phyloP scores from a whole-genome alignment of 2,329 filamentous ascomycete species.

The Neoarthrinium moseri region DNA sequence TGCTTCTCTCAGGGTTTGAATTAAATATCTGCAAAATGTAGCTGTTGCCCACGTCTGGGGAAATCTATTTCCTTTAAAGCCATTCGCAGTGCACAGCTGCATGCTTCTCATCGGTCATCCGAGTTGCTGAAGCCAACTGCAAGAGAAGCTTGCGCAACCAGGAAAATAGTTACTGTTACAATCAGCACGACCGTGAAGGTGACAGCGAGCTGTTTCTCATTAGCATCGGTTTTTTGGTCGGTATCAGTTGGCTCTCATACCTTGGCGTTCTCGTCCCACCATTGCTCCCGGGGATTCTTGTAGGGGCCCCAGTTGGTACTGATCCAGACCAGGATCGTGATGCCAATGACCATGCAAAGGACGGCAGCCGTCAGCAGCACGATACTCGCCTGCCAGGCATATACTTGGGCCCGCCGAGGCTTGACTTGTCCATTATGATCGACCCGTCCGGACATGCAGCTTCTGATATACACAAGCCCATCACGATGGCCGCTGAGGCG shows the following conservation, averaged over 20 bases:
- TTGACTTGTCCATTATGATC: conserved; percentile 5
- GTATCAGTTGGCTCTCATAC: background rate
- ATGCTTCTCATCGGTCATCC: background rate
- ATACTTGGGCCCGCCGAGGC: conserved; percentile 16
- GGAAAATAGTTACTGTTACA: background rate
- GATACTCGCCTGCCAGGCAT: conserved; percentile 21
- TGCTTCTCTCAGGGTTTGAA: no score
- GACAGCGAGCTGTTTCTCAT: conserved; percentile 1
- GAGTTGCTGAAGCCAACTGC: background rate
- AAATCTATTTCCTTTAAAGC: no score
- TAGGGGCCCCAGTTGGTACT: conserved; percentile 14
- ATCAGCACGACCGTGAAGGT: conserved; percentile 4
- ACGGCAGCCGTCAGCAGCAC: conserved; percentile 17
- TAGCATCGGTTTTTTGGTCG: background rate
- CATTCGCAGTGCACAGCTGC: no score
- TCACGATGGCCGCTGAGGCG: conserved; percentile 38
- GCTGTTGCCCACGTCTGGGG: no score
- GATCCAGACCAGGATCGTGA: conserved; percentile 20
- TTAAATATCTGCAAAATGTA: no score
- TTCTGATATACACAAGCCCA: conserved; percentile 31
- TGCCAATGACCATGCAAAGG: conserved; percentile 17
- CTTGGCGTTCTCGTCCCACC: conserved; percentile 18
- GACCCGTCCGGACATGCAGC: conserved; percentile 9
- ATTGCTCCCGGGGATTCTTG: conserved; percentile 11
- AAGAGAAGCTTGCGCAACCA: conserved; percentile 2